Base-by-base conservation (phyloP, 2,329 filamentous ascomycete species). In the Coniella vitis region DNA sequence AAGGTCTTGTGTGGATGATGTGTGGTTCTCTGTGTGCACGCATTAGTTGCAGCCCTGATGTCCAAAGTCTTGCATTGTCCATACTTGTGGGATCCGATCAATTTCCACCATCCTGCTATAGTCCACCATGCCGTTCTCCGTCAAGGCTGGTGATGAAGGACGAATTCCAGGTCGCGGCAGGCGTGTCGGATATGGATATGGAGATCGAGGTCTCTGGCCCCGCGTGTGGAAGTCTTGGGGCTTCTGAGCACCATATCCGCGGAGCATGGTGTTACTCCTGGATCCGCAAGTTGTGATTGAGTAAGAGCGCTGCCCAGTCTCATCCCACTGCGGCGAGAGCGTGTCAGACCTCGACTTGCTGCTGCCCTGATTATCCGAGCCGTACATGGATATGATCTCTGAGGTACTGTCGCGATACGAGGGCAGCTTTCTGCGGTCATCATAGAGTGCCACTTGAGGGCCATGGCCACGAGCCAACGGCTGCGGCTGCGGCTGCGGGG, bases 151-250 rank as follows among this genome's bases (percentile, higher is more conserved):
- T 12, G 74, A 78, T 22, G 69, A 63, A 38, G 74, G 68, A 37
- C 72, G 67, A 34, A 74, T 64, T 3, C 75, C 75, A 16, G 75
- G 76, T 17, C 78, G 71, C 58, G 72, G 79, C 31, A 81, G 62
- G 16, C 78, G 73, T 39, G 76, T 73, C 21, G 78, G 77, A 51
- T 81, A 81, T 19, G 75, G 75, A 52, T 76, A 81, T 1, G 78
- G 78, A 19, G 78, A 81, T 25, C 76, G 70, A 41, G 77, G 74
- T n/a, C 76, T 69, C 32, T 53, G 51, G 14, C 34, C 41, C 32
- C 32, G 44, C 9, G 36, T 40, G 5, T 45, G 39, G 20, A 29
- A 45, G 16, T 45, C 38, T 3, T 45, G 45, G 10, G 31, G 29
- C 19, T 42, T 37, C 55, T 77, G 75, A 44, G 73, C 57, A 4